These are phyloP conservation scores for Coemansia sp. DNA, from an alignment of 192 early-diverging fungal species.

Conservation along the genomic window DNA sequence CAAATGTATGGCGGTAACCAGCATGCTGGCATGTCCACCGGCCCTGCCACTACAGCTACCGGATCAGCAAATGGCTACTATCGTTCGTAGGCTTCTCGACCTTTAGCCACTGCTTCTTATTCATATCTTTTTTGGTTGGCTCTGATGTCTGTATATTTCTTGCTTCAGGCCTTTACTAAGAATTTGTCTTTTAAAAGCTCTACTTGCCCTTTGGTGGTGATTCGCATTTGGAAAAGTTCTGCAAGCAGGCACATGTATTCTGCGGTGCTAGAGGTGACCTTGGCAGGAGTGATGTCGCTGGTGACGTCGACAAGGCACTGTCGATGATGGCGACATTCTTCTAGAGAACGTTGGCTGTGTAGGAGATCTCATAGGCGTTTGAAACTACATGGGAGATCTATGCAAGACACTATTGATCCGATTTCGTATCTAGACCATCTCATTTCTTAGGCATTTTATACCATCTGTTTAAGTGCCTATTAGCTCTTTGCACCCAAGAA, in stretches of 20 bases:
- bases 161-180: background rate
- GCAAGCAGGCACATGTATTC: slow-evolving; percentile 45
- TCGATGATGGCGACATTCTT: slow-evolving; percentile 16
- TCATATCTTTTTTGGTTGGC: background rate
- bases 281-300: slow-evolving; percentile 15
- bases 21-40: slow-evolving; percentile 21
- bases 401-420: background rate
- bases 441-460: too few species aligned
- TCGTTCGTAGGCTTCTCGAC: slow-evolving; percentile 2
- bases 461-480: too few species aligned
- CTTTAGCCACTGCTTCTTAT: background rate
- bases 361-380: background rate
- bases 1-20: slow-evolving; percentile 9
- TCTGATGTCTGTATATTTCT: background rate
- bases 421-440: background rate
- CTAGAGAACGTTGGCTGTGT: background rate
- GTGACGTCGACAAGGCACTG: slow-evolving; percentile 13
- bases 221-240: slow-evolving; percentile 49
- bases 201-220: slow-evolving; percentile 36
- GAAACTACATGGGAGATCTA: too few species aligned
- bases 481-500: too few species aligned
- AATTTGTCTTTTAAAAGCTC: too few species aligned
- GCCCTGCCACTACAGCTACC: slow-evolving; percentile 17
- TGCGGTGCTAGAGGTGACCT: slow-evolving; percentile 54
- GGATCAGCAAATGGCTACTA: slow-evolving; percentile 19